These are phyloP conservation scores for Paecilomyces fulvus DNA, from an alignment of 2,329 filamentous ascomycete genomes.

Conservation along the genomic window DNA sequence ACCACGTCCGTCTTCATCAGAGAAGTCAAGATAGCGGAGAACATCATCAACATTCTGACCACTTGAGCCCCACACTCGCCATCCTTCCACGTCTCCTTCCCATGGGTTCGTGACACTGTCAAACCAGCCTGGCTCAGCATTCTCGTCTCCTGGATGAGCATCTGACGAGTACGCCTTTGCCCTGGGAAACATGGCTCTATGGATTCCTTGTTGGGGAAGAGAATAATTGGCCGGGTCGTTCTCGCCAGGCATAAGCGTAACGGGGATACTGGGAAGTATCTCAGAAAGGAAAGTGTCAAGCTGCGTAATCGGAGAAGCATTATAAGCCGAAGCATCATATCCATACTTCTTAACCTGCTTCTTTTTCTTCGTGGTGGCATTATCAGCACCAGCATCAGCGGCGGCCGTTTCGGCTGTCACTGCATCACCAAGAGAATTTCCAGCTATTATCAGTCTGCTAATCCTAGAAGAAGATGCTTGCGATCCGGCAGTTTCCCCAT, in stretches of 20 bases:
- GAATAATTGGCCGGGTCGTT: slow-evolving; percentile 82
- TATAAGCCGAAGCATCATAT: slow-evolving; percentile 84
- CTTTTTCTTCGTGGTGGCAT: slow-evolving; percentile 33
- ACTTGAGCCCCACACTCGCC: slow-evolving; percentile 74
- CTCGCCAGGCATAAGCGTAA: slow-evolving; percentile 79
- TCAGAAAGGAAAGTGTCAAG: slow-evolving; percentile 76
- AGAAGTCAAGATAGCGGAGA: slow-evolving; percentile 70
- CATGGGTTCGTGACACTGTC: slow-evolving; percentile 89
- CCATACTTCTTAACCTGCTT: slow-evolving; percentile 72
- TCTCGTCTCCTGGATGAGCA: slow-evolving; percentile 23
- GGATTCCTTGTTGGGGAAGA: slow-evolving; percentile 86
- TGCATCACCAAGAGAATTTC: slow-evolving; percentile 63
- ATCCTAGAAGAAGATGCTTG: slow-evolving; percentile 45
- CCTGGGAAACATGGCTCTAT: slow-evolving; percentile 80
- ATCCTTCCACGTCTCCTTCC: slow-evolving; percentile 84
- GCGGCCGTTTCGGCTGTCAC: slow-evolving; percentile 25
- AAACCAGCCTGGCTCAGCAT: slow-evolving; percentile 60
- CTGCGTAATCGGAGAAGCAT: slow-evolving; percentile 71
- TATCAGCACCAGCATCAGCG: slow-evolving; percentile 23
- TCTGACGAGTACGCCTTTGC: slow-evolving; percentile 56
- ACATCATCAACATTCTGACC: slow-evolving; percentile 93
- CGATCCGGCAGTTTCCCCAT: slow-evolving; percentile 43
- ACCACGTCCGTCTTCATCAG: slow-evolving; percentile 18
- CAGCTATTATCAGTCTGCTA: slow-evolving; percentile 79
- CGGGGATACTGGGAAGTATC: slow-evolving; percentile 74